Base-by-base conservation (phyloP, 2,329 filamentous ascomycete genomes). In the Thielaviopsis populi region DNA sequence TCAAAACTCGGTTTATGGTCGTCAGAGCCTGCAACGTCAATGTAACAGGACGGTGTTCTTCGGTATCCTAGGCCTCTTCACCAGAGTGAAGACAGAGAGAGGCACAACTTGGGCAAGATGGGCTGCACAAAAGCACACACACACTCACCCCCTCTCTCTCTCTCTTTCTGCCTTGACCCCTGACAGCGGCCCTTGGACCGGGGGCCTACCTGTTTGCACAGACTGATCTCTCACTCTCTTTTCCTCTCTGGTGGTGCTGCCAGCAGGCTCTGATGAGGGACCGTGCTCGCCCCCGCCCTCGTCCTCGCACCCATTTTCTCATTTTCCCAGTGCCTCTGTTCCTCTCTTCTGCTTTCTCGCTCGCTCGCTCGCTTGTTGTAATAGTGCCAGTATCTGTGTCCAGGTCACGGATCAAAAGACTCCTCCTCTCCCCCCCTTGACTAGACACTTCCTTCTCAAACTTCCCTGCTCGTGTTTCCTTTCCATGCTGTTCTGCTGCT, bases 401-500 rank as follows among this genome's bases (percentile, higher is more conserved):
- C 11, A 50, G 27, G 46, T 50, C 46, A 53, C 33, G 54, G 37
- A 54, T 46, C 24, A 27, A 43, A 59, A 42, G 54, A 48, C 43
- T 61, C 37, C 27, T 42, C 46, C 48, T 30, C 24, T 22, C 19
- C 15, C 41, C 19, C 53, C 37, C 15, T 43, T 56, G 46, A 10
- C 19, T 40, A 37, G n/a, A 56, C 53, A 56, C 53, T 56, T 30
- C 33, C n/a, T 50, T 33, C 59, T 62, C 46, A 37, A 53, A 30
- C 27, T 53, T 27, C 62, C 43, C 27, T 59, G 37, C 53, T 50
- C 56, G 42, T 27, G 59, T 59, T 60, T 56, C 53, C 15, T 56
- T 74, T 77, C 40, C 53, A 60, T 42, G 58, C 33, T 24, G 37
- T 37, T 60, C n/a, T 60, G 22, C 15, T 42, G 37, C 42, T 60